These are phyloP conservation scores for Pseudozyma pruni DNA, from an alignment of 1,284 basidiomycete species.

Conservation along the genomic window DNA sequence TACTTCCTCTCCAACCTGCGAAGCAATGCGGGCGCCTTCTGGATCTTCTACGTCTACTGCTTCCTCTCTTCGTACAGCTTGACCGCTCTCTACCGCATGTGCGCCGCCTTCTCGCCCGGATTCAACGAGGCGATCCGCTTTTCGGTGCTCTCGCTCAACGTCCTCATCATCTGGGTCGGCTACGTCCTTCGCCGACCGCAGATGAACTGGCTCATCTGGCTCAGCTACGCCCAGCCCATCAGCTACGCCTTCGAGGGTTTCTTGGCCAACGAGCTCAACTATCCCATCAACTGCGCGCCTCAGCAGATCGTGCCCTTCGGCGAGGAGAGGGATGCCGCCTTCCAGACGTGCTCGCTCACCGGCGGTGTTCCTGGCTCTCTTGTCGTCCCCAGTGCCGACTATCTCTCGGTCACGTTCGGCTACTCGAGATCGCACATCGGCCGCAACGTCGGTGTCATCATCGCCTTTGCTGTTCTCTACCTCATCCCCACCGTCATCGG, in stretches of 20 bases:
- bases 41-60: slow-evolving; percentile 72
- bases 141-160: slow-evolving; percentile 49
- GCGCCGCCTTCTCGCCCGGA: slow-evolving; percentile 68
- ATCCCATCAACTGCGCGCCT: slow-evolving; percentile 41
- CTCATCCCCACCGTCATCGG: slow-evolving; percentile 59
- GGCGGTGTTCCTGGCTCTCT: slow-evolving; percentile 69
- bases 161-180: slow-evolving; percentile 52
- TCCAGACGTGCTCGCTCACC: slow-evolving; percentile 69
- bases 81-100: slow-evolving; percentile 51
- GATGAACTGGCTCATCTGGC: slow-evolving; percentile 80
- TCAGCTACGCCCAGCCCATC: slow-evolving; percentile 68
- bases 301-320: slow-evolving; percentile 34
- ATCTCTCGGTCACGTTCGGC: slow-evolving; percentile 73
- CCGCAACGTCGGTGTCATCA: slow-evolving; percentile 70
- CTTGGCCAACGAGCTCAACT: slow-evolving; percentile 70
- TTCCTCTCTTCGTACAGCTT: slow-evolving; percentile 51
- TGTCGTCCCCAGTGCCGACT: slow-evolving; percentile 70
- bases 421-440: slow-evolving; percentile 73
- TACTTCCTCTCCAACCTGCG: slow-evolving; percentile 60
- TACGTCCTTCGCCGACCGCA: slow-evolving; percentile 72
- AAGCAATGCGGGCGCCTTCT: slow-evolving; percentile 62
- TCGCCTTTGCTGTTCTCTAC: slow-evolving; percentile 62
- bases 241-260: slow-evolving; percentile 82
- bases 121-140: slow-evolving; percentile 47
- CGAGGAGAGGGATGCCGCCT: slow-evolving; percentile 12